These are phyloP conservation scores for Glycine tomentella DNA, from an alignment of 306 rosid species.

Conservation along the genomic window DNA sequence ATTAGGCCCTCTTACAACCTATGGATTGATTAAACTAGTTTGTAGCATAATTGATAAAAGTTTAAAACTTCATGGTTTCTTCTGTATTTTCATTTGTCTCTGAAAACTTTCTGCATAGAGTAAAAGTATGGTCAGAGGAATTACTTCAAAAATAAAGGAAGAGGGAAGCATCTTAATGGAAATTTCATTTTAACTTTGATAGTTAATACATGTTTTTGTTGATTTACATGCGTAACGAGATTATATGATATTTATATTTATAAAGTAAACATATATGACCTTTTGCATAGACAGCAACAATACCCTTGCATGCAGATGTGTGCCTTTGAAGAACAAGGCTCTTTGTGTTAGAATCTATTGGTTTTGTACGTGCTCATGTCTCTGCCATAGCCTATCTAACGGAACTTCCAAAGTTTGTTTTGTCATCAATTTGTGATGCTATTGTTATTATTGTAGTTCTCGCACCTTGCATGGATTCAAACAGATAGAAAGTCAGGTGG, in stretches of 20 bases:
- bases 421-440: conserved; percentile 32
- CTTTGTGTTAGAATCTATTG: conserved; percentile 7
- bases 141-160: conserved; percentile 24
- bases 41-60: no score
- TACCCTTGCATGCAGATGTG: not conserved
- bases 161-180: not conserved
- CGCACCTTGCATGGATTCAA: conserved; percentile 99
- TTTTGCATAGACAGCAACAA: not conserved
- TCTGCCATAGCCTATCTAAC: not conserved
- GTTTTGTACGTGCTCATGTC: conserved; percentile 6
- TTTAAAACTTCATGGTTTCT: no score
- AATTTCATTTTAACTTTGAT: not conserved
- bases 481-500: conserved; percentile 97
- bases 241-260: not conserved
- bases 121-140: not conserved
- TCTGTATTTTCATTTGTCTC: conserved; percentile 15
- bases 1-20: not conserved
- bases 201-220: conserved; percentile 15
- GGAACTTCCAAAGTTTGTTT: not conserved
- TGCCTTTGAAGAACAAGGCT: conserved; percentile 1
- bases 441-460: conserved; percentile 67
- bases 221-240: not conserved
- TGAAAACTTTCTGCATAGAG: no score
- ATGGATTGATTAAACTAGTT: no score
- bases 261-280: not conserved